Base-by-base conservation (phyloP, 1,139 yeast genomes). In the Saccharomyces hybrid region DNA sequence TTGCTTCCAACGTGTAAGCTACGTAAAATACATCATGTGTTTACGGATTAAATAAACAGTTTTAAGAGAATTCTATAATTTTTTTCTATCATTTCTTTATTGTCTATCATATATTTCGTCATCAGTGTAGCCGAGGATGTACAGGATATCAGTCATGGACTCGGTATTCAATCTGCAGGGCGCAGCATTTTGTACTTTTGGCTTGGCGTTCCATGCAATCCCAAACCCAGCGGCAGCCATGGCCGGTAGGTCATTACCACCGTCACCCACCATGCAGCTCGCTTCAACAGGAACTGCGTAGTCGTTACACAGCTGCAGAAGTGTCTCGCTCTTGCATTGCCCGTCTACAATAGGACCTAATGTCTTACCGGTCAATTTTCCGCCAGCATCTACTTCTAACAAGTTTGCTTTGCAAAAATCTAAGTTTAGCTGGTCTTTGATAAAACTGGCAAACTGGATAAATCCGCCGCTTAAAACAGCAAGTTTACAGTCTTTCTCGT, bases 401-500 rank as follows among this genome's bases (percentile, higher is more conserved):
- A 76, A 78, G 69, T 95, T 95, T 42, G 99, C 99, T 71, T 78
- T 86, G 1, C 97, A 97, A 66, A 87, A 91, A 69, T 91, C 95
- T 54, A 95, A 76, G 0, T 83, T 83, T 50, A 95, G 75, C 61
- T 79, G 77, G 8, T 74, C 77, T 66, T 89, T 83, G 52, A 95
- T 83, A 74, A 80, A 80, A 57, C 78, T 76, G 0, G 99, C 99
- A 62, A 95, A 78, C 13, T 96, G 97, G 47, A 88, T 78, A 67
- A 95, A 95, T 0, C 99, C 99, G 32, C 99, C 99, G 19, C 96
- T 87, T 55, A 95, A 81, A 7, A 95, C 99, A 1, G 93, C 98
- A 69, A 86, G 74, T 57, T 82, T 80, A 58, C 83, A 79, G 0
- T 91, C 95, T 47, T 76, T 72, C 23, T 72, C 73, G 59, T 81